phyloP scores from a whole-genome alignment of 345 rosid genomes.

The Hypericum androsaemum region DNA sequence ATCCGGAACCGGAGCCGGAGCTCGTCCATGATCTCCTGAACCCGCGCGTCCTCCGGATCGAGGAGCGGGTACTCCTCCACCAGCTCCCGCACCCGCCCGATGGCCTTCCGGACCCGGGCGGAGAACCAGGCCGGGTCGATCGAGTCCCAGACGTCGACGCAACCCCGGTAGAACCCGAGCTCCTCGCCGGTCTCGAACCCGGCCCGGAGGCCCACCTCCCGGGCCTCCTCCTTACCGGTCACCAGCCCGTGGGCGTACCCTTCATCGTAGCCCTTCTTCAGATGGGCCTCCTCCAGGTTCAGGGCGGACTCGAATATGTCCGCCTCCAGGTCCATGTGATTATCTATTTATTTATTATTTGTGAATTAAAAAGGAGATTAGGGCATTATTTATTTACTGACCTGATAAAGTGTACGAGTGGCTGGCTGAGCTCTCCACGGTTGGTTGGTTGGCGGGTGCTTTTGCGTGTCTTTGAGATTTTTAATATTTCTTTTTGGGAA shows the following conservation, averaged over 20 bases:
- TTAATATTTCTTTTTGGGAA: no score
- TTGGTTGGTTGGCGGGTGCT: no score
- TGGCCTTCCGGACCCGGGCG: slow-evolving; percentile 40
- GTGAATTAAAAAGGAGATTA: no score
- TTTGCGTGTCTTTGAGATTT: no score
- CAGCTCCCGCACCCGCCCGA: slow-evolving; percentile 41
- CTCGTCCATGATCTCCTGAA: slow-evolving; percentile 45
- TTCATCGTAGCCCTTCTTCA: slow-evolving; percentile 41
- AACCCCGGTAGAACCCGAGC: slow-evolving; percentile 70
- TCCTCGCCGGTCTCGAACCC: slow-evolving; percentile 80
- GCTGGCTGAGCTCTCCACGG: no score
- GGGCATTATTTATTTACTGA: no score
- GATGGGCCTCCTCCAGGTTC: slow-evolving; percentile 51
- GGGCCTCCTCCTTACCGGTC: slow-evolving; percentile 53
- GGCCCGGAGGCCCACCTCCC: slow-evolving; percentile 42
- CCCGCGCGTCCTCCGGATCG: slow-evolving; percentile 60
- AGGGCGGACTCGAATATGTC: slow-evolving; percentile 50
- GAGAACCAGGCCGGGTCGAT: slow-evolving; percentile 41
- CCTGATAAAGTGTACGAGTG: no score
- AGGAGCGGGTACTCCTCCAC: slow-evolving; percentile 26
- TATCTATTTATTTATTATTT: no score
- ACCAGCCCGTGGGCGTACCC: slow-evolving; percentile 43
- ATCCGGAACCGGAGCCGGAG: slow-evolving; percentile 61
- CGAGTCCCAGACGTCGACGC: slow-evolving; percentile 59
- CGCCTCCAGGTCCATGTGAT: no score